Conservation (phyloP, 352 stramenopile genomes). For the Pythium coloratum region DNA sequence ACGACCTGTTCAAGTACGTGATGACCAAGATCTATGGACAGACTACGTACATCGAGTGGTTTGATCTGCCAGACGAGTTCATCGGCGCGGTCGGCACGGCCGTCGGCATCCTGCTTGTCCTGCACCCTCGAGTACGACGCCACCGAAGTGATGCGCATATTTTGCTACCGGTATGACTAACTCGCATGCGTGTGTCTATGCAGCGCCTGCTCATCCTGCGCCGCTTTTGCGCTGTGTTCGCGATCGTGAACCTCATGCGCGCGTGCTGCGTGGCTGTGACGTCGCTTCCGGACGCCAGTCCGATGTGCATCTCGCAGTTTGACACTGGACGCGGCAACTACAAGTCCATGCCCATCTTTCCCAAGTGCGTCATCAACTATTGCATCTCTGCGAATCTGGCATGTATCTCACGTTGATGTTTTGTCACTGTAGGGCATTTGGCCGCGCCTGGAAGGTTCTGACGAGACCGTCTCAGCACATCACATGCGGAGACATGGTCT, state of each 20-base stretch:
- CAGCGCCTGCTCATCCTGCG: conserved; percentile 82
- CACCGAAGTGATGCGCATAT: background rate
- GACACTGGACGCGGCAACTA: conserved; percentile 59
- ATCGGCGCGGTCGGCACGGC: conserved; percentile 68
- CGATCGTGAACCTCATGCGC: conserved; percentile 85
- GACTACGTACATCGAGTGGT: conserved; percentile 83
- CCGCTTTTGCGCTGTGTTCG: conserved; percentile 83
- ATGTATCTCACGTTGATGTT: background rate
- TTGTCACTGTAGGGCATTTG: conserved; percentile 49
- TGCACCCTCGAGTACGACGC: conserved; percentile 72
- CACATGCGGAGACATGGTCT: conserved; percentile 89
- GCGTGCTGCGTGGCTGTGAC: conserved; percentile 86
- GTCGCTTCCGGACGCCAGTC: conserved; percentile 82
- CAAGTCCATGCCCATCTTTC: conserved; percentile 87
- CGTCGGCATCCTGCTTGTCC: conserved; percentile 62
- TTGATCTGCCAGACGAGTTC: conserved; percentile 84
- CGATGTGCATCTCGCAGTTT: conserved; percentile 88
- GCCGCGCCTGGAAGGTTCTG: conserved; percentile 81
- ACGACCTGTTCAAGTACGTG: conserved; percentile 87
- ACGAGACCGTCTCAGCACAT: conserved; percentile 84
- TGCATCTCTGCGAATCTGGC: too few species aligned
- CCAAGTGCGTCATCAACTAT: conserved; percentile 49
- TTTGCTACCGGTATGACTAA: too few species aligned
- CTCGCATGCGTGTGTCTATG: background rate
- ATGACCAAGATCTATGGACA: conserved; percentile 85